Evolutionary conservation across 2,329 filamentous ascomycete species (phyloP), one percentile per base, ranked within the genome.

Genomic region (Fusarium penzigii): DNA sequence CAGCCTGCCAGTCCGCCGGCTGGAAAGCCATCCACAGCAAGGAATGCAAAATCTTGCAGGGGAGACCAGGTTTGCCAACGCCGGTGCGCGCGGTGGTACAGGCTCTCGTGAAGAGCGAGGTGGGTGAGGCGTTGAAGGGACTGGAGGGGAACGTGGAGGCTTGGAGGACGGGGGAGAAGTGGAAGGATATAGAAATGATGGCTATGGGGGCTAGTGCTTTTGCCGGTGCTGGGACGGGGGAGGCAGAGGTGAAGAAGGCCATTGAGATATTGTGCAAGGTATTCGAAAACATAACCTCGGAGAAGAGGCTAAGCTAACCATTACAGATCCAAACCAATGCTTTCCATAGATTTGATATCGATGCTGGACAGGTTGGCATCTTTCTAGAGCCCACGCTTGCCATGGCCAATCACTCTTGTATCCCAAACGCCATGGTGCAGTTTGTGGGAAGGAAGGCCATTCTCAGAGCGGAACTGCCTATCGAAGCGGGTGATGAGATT

Each of bases 401-500:
- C 52, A 83, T 85, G 77, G 75, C 77, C 17, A 87, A 87, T 56
- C 84, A 87, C 64, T 83, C 82, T 0, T 87, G 84, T 56, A 65
- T 78, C 3, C 84, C 84, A 4, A 86, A 85, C 57, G 81, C 83
- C 2, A 72, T 78, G 44, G 79, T 87, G 14, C 75, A 78, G 41
- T 85, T 86, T 47, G 59, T 76, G 39, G 79, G 79, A 5, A 74
- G 82, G 6, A 73, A 68, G 5, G 78, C 81, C 3, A 68, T 78
- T 3, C 67, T 87, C 13, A 73, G 78, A 38, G 80, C 83, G 2
- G 73, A 79, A 48, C 65, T 61, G 17, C 65, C 71, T 3, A 83
- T 87, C 40, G 61, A 72, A 13, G 64, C 71, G 32, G 82, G 76
- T 8, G 77, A 85, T 25, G 81, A 86, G 68, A 77, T 87, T 48